A percentile compares a stretch with the other conserved stretches of the same genome.
These are phyloP conservation scores for Extremus antarcticus DNA, from an alignment of 495 filamentous ascomycete genomes.

Conservation along the genomic window DNA sequence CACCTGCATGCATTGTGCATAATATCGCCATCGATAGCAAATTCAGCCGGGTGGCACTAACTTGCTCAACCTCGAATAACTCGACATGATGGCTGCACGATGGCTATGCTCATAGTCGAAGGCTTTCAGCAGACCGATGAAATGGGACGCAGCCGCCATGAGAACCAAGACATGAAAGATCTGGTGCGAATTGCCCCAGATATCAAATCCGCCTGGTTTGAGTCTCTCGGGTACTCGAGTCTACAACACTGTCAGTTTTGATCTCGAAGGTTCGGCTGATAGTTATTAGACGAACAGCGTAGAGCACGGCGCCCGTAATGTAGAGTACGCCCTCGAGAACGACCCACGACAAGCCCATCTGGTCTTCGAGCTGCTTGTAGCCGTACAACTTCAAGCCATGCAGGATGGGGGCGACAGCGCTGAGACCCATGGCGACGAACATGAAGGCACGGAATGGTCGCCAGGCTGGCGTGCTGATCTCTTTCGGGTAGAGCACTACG, in stretches of 20 bases:
- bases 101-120: slow-evolving; percentile 31
- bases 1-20: no score
- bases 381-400: slow-evolving; percentile 62
- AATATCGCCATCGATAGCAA: neutral
- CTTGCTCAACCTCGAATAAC: slow-evolving; percentile 1
- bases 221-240: slow-evolving; percentile 48
- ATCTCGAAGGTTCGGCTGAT: neutral
- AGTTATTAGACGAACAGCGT: slow-evolving; percentile 46
- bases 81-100: slow-evolving; percentile 8
- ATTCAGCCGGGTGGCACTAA: neutral
- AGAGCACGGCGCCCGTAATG: slow-evolving; percentile 73
- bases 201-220: slow-evolving; percentile 56
- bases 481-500: slow-evolving; percentile 62
- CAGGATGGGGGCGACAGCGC: slow-evolving; percentile 66
- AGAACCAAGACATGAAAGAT: slow-evolving; percentile 68
- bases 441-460: slow-evolving; percentile 78
- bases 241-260: slow-evolving; percentile 12
- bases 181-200: slow-evolving; percentile 70
- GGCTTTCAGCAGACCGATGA: slow-evolving; percentile 46
- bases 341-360: slow-evolving; percentile 80
- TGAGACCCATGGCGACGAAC: slow-evolving; percentile 84
- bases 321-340: slow-evolving; percentile 70
- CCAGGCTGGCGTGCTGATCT: slow-evolving; percentile 70
- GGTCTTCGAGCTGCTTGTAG: slow-evolving; percentile 42
- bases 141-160: slow-evolving; percentile 52